Percentiles rank a stretch among this genome's conserved stretches.
These are phyloP conservation scores for Xylaria venustula DNA, from an alignment of 495 filamentous ascomycete species.

Conservation along the genomic window DNA sequence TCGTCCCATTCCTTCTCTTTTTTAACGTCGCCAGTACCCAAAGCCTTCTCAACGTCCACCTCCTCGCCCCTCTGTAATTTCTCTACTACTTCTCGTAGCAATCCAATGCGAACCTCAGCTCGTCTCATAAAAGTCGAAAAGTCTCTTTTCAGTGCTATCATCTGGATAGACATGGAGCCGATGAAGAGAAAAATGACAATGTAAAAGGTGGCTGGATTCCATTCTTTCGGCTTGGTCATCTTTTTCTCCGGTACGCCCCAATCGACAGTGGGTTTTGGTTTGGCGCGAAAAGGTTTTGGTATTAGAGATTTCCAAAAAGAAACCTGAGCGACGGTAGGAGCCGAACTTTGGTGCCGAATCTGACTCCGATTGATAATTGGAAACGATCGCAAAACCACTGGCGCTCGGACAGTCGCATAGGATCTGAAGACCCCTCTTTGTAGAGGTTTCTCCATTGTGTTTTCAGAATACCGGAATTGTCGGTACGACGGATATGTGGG, in stretches of 20 bases:
- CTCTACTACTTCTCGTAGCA: slow-evolving; percentile 80
- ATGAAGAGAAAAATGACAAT: slow-evolving; percentile 89
- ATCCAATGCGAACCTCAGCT: slow-evolving; percentile 72
- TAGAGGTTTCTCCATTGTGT: slow-evolving; percentile 20
- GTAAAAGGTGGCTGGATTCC: slow-evolving; percentile 93
- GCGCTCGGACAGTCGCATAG: slow-evolving; percentile 5
- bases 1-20: slow-evolving; percentile 89
- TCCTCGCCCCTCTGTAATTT: slow-evolving; percentile 80
- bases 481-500: neutral
- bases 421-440: slow-evolving; percentile 13
- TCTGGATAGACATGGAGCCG: slow-evolving; percentile 90
- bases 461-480: neutral
- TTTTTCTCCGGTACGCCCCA: slow-evolving; percentile 16
- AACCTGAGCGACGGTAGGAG: slow-evolving; percentile 59
- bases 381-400: neutral
- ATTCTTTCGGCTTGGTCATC: slow-evolving; percentile 59
- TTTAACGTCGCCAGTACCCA: slow-evolving; percentile 76
- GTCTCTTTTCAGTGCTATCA: slow-evolving; percentile 77
- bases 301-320: slow-evolving; percentile 73
- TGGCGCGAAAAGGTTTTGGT: slow-evolving; percentile 45
- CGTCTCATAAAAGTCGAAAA: slow-evolving; percentile 67
- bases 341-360: slow-evolving; percentile 25
- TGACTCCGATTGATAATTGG: slow-evolving; percentile 4
- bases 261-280: slow-evolving; percentile 11
- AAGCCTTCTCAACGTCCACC: slow-evolving; percentile 79